A percentile compares a stretch with the other conserved stretches of the same genome.
These are phyloP conservation scores for Colletotrichum navitas DNA, from an alignment of 2,329 filamentous ascomycete species.

Conservation along the genomic window DNA sequence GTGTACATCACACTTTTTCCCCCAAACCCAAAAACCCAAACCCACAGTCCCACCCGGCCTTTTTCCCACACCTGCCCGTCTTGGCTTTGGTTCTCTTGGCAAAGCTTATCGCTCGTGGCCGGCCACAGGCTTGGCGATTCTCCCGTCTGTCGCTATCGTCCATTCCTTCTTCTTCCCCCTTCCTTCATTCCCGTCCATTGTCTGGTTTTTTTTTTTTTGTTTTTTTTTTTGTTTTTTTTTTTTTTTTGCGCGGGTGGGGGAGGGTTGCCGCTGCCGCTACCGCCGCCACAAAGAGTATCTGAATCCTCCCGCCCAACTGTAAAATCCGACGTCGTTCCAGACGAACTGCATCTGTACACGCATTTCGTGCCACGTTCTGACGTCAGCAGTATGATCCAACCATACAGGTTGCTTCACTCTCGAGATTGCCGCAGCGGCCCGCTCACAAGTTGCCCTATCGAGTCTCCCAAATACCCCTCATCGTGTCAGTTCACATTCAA, in stretches of 20 bases:
- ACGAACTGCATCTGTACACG: constrained; percentile 22
- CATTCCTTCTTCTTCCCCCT: neutral
- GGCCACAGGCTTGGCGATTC: constrained; percentile 34
- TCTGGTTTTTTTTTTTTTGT: constrained; percentile 16
- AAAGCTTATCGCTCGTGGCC: constrained; percentile 53
- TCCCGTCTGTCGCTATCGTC: constrained; percentile 12
- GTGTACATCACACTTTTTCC: neutral
- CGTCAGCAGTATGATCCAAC: constrained; percentile 4
- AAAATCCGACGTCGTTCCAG: constrained; percentile 11
- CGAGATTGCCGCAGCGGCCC: neutral
- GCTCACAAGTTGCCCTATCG: neutral
- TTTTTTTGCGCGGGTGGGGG: constrained; percentile 6
- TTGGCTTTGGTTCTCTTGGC: constrained; percentile 49
- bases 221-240: constrained; percentile 19
- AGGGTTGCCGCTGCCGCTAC: constrained; percentile 6
- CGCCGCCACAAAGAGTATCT: neutral
- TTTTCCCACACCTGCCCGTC: constrained; percentile 43
- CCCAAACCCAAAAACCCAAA: constrained; percentile 35
- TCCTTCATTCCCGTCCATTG: constrained; percentile 3
- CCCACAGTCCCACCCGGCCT: neutral
- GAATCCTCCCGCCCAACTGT: constrained; percentile 9
- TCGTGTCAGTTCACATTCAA: neutral
- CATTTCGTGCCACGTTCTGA: neutral
- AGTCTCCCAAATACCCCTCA: neutral
- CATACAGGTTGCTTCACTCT: constrained; percentile 6